Evolutionary conservation across 2,329 filamentous ascomycete species (phyloP), one percentile per base, ranked within the genome.

Genomic region (Arthrobotrys conoides): DNA sequence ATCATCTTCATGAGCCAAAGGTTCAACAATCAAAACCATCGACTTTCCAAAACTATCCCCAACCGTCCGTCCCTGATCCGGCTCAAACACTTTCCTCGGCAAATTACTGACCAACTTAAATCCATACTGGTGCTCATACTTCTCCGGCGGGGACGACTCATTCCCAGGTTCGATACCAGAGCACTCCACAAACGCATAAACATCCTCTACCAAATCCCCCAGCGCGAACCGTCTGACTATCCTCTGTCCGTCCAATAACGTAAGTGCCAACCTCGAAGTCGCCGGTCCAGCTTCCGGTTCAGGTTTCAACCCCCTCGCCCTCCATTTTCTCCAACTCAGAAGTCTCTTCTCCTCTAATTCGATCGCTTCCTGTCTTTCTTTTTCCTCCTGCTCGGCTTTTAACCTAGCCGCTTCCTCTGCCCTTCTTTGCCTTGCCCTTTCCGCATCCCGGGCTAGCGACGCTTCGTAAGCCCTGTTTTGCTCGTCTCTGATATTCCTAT

Each of bases 101-200:
- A 99, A 90, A 0, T 93, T 91, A 27, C 91, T 93, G 1, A 95
- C 93, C 53, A 99, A 89, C 71, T 89, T 89, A 85, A 99, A 99
- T n/a, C 86, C 86, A 85, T 96, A 99, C 81, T 90, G 87, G 84
- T 98, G 94, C 81, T 90, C 87, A 83, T 96, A 98, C 20, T 86
- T 89, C 22, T 87, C 86, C 0, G 93, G 93, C 63, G 33, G 49
- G 70, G 79, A 65, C 8, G 55, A 81, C 18, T 84, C 84, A 22
- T 83, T 84, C 1, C 85, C 84, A 41, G 88, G 84, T 2, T 94
- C 82, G 5, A 91, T 81, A 66, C 93, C 90, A 83, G 94, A 91
- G 85, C 95, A 98, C 83, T 99, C 96, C 1, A 98, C 94, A 85
- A 97, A 97, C 0, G 95, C 96, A 84, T 98, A 98, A 5, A 99